phyloP scores from a whole-genome alignment of 2,329 filamentous ascomycete species.

The Thyridium curvatum region DNA sequence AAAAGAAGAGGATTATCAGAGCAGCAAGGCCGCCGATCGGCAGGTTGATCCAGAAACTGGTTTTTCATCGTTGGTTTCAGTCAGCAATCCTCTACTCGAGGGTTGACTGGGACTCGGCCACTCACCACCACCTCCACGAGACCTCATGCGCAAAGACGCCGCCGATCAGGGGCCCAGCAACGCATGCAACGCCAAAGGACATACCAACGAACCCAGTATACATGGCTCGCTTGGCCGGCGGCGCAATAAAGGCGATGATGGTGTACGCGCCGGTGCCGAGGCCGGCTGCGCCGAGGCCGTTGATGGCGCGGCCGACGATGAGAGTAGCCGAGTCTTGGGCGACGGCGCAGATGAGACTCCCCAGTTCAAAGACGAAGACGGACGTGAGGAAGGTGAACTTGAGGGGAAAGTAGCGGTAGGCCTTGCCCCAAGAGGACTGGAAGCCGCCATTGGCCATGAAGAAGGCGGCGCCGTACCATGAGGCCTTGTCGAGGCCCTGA shows the following conservation, averaged over 20 bases:
- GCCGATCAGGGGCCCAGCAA: conserved; percentile 13
- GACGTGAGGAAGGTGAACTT: conserved; percentile 60
- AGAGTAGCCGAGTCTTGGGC: conserved; percentile 63
- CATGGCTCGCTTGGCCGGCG: conserved; percentile 8
- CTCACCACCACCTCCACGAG: conserved; percentile 12
- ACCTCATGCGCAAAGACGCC: conserved; percentile 11
- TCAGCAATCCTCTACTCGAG: no score
- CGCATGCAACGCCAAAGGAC: conserved; percentile 51
- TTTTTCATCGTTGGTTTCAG: no score
- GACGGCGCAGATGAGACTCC: conserved; percentile 64
- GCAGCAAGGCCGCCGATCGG: conserved; percentile 12
- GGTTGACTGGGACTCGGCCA: no score
- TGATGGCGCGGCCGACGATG: conserved; percentile 66
- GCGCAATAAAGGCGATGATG: conserved; percentile 45
- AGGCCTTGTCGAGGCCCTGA: conserved; percentile 42
- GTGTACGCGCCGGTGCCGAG: conserved; percentile 57
- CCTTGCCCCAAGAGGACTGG: conserved; percentile 37
- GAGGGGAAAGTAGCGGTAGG: conserved; percentile 43
- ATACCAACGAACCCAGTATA: conserved; percentile 38
- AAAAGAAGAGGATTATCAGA: conserved; percentile 15
- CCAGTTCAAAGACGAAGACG: conserved; percentile 62
- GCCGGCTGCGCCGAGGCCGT: conserved; percentile 66
- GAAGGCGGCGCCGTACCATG: conserved; percentile 52
- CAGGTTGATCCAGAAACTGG: conserved; percentile 24
- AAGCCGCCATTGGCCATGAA: conserved; percentile 38